Evolutionary conservation across 805 yeast species (phyloP).

Genomic region (Barnettozyma wickerhamii): DNA sequence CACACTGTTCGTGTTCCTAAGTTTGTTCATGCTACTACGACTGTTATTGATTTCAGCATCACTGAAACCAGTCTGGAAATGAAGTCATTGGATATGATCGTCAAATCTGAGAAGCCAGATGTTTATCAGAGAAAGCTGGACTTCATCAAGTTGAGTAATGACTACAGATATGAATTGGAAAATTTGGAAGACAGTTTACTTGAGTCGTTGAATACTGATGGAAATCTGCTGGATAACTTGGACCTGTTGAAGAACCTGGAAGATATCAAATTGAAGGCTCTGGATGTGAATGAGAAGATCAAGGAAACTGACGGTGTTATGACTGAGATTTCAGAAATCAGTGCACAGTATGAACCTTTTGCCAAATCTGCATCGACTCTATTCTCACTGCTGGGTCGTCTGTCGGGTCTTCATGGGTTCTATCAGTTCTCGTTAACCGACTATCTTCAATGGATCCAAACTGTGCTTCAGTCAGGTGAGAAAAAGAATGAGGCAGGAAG

Average conservation of each 20-base stretch:
- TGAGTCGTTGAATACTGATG: constrained; percentile 50
- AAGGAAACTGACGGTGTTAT: constrained; percentile 52
- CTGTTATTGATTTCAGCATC: constrained; percentile 66
- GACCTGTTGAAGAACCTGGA: constrained; percentile 57
- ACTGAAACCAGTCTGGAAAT: constrained; percentile 63
- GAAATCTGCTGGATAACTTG: constrained; percentile 66
- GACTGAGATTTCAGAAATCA: constrained; percentile 44
- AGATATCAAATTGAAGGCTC: constrained; percentile 57
- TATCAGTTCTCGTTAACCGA: constrained; percentile 56
- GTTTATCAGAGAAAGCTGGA: constrained; percentile 54
- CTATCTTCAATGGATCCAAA: constrained; percentile 32
- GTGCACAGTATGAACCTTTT: constrained; percentile 45
- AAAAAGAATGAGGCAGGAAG: constrained; percentile 8
- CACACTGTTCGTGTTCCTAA: constrained; percentile 42
- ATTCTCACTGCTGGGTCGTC: constrained; percentile 40
- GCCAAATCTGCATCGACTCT: constrained; percentile 52
- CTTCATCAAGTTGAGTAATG: constrained; percentile 51
- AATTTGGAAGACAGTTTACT: constrained; percentile 57
- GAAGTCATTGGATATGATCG: constrained; percentile 53
- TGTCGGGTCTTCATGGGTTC: constrained; percentile 41
- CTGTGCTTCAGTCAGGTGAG: constrained; percentile 22
- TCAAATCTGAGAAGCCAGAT: constrained; percentile 59
- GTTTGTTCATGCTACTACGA: constrained; percentile 57
- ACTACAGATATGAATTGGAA: constrained; percentile 50
- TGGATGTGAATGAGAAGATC: constrained; percentile 47